Conservation (phyloP, 129 eudicot species). For the Mikania micrantha region DNA sequence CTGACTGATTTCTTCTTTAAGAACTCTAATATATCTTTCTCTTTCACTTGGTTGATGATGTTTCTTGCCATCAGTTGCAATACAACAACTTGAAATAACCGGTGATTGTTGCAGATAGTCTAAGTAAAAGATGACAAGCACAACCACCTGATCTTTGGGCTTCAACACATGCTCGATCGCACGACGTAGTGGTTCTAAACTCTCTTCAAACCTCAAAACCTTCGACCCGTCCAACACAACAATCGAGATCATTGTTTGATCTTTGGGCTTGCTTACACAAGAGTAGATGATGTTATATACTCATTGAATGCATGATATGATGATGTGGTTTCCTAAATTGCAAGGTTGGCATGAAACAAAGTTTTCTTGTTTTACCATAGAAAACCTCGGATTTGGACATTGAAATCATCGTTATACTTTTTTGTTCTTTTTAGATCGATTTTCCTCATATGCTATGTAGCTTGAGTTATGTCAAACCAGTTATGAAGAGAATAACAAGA, state of each 20-base stretch:
- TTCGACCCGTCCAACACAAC: slow-evolving; percentile 41
- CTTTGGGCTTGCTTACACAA: not conserved
- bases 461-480: not conserved
- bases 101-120: slow-evolving; percentile 25
- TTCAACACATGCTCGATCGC: slow-evolving; percentile 25
- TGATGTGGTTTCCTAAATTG: not conserved
- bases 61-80: slow-evolving; percentile 13
- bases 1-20: slow-evolving; percentile 33
- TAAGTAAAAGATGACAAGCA: slow-evolving; percentile 30
- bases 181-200: slow-evolving; percentile 28
- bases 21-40: slow-evolving; percentile 15
- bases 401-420: not conserved
- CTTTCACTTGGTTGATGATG: slow-evolving; percentile 16
- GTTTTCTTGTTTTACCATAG: slow-evolving; percentile 29
- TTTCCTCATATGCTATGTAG: slow-evolving; percentile 16
- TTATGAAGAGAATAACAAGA: not conserved
- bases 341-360: slow-evolving; percentile 21
- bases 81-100: slow-evolving; percentile 27
- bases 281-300: slow-evolving; percentile 7
- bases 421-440: slow-evolving; percentile 5
- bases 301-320: not conserved
- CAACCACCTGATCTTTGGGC: slow-evolving; percentile 32
- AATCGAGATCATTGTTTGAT: slow-evolving; percentile 13
- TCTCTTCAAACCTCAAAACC: slow-evolving; percentile 18
- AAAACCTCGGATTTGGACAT: slow-evolving; percentile 4